These are phyloP conservation scores for Botrytis aclada DNA, from an alignment of 2,329 filamentous ascomycete species.

Conservation along the genomic window DNA sequence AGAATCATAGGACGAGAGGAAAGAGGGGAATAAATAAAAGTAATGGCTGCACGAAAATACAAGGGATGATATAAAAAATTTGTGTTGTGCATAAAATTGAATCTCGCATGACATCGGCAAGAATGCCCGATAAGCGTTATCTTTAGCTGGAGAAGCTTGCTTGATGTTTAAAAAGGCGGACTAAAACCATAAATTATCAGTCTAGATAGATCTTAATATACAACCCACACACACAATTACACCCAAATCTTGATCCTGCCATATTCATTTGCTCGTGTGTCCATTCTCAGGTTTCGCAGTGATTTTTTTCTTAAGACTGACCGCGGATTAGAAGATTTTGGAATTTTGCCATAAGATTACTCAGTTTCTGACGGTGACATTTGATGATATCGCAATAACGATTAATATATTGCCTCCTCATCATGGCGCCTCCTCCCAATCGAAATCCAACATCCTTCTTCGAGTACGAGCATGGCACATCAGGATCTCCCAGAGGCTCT, in stretches of 20 bases:
- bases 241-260: neutral
- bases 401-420: neutral
- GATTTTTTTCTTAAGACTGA: neutral
- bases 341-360: neutral
- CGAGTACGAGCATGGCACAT: slow-evolving; percentile 38
- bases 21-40: neutral
- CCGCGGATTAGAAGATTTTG: neutral
- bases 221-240: neutral
- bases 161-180: neutral
- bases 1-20: neutral
- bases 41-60: neutral
- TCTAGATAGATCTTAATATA: neutral
- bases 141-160: neutral
- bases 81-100: slow-evolving; percentile 1
- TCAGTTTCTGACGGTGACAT: neutral
- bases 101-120: neutral
- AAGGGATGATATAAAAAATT: neutral
- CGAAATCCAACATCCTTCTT: slow-evolving; percentile 35
- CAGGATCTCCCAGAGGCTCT: slow-evolving; percentile 31
- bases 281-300: neutral
- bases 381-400: neutral
- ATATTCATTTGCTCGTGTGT: slow-evolving; percentile 6
- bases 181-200: neutral
- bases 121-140: neutral
- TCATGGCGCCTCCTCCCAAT: slow-evolving; percentile 14